Conservation (phyloP, 2,329 filamentous ascomycete genomes). For the Tolypocladium guangdongense region DNA sequence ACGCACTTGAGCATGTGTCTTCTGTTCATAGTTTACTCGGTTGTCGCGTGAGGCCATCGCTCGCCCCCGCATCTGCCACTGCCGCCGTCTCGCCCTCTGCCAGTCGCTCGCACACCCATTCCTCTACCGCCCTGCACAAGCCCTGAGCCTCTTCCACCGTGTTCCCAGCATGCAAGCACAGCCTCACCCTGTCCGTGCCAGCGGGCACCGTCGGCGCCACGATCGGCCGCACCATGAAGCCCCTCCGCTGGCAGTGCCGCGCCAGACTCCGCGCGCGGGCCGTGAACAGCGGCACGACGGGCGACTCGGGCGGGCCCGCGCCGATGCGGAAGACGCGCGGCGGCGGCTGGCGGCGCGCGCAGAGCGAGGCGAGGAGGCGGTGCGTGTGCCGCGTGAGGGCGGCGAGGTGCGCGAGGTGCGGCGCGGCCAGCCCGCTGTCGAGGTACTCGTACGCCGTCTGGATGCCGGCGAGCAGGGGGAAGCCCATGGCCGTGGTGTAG, state of each 20-base stretch:
- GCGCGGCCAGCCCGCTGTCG: conserved; percentile 33
- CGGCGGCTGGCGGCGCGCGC: conserved; percentile 5
- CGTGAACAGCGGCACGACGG: conserved; percentile 55
- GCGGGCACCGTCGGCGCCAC: conserved; percentile 57
- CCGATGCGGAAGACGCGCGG: conserved; percentile 23
- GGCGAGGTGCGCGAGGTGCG: conserved; percentile 19
- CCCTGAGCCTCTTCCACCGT: conserved; percentile 43
- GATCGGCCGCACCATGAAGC: conserved; percentile 53
- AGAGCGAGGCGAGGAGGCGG: conserved; percentile 29
- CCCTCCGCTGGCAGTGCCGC: conserved; percentile 43
- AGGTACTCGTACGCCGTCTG: conserved; percentile 47
- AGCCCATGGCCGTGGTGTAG: conserved; percentile 60
- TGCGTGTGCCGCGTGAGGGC: conserved; percentile 28
- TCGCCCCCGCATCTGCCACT: not conserved
- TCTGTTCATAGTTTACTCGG: not conserved
- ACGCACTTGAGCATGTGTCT: not conserved
- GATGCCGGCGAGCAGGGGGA: conserved; percentile 49
- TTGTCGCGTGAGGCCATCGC: not conserved
- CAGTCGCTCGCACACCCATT: conserved; percentile 28
- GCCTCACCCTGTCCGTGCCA: conserved; percentile 51
- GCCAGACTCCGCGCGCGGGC: conserved; percentile 47
- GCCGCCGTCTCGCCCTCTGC: not conserved
- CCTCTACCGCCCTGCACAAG: conserved; percentile 34
- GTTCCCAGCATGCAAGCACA: conserved; percentile 61
- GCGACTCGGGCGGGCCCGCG: conserved; percentile 34